Conservation (phyloP, 495 filamentous ascomycete genomes). For the Glonium stellatum region DNA sequence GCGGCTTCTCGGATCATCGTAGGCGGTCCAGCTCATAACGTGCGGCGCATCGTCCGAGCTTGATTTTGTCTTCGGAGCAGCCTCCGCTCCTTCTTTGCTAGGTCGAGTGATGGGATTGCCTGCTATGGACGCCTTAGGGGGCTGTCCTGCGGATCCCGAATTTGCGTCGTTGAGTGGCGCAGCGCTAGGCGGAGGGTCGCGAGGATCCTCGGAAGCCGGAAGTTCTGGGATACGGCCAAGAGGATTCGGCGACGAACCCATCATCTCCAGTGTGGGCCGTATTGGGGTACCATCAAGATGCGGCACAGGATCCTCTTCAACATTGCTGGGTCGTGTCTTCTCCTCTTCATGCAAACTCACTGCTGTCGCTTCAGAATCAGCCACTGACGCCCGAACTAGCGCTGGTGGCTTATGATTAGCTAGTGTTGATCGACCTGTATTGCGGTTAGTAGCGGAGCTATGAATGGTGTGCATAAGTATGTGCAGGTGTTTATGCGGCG, state of each 20-base stretch:
- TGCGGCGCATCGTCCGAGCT: not conserved
- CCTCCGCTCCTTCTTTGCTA: not conserved
- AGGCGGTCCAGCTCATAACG: not conserved
- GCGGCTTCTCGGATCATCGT: not conserved
- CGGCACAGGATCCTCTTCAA: not conserved
- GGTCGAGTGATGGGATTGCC: too few relatives aligned
- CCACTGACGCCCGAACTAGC: not conserved
- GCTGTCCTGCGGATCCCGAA: not conserved
- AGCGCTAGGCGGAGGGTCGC: not conserved
- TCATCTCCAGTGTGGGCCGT: not conserved
- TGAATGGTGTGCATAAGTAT: not conserved
- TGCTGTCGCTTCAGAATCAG: not conserved
- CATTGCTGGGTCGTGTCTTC: not conserved
- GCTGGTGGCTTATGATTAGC: not conserved
- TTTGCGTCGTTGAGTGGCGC: not conserved
- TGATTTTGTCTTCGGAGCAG: not conserved
- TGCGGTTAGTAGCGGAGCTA: not conserved
- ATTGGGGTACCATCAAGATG: constrained; percentile 1
- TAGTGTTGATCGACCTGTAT: not conserved
- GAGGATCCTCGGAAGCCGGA: not conserved
- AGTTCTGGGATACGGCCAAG: not conserved
- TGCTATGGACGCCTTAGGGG: too few relatives aligned
- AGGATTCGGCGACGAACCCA: not conserved
- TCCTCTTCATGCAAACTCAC: not conserved
- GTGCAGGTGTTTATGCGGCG: not conserved